Percentiles rank a stretch among this genome's conserved stretches.
These are phyloP conservation scores for Pneumocystis carinii DNA, from an alignment of 1,139 yeast species.

Conservation along the genomic window DNA sequence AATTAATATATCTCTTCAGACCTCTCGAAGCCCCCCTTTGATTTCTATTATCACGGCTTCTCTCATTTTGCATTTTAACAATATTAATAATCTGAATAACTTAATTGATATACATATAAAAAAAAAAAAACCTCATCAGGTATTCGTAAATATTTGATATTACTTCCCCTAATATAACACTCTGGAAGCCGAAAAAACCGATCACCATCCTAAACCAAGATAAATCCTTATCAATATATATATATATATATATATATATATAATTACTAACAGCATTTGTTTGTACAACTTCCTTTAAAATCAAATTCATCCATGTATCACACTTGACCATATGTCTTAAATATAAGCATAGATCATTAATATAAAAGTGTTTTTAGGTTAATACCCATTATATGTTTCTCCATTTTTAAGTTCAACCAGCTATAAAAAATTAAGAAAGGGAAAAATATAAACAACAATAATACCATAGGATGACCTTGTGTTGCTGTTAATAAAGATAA, in stretches of 20 bases:
- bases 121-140: slow-evolving; percentile 31
- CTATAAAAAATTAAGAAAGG: slow-evolving; percentile 3
- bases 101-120: slow-evolving; percentile 21
- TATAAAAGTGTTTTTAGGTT: neutral
- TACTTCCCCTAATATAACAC: slow-evolving; percentile 73
- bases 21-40: slow-evolving; percentile 11
- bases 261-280: slow-evolving; percentile 34
- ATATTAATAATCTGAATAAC: slow-evolving; percentile 56
- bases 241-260: slow-evolving; percentile 2
- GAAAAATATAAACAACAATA: neutral
- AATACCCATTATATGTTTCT: slow-evolving; percentile 63
- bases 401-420: slow-evolving; percentile 87
- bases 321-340: slow-evolving; percentile 49
- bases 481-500: slow-evolving; percentile 80
- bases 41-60: slow-evolving; percentile 24
- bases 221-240: slow-evolving; percentile 1
- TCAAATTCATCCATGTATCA: slow-evolving; percentile 93
- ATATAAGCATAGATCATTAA: neutral
- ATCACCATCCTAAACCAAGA: slow-evolving; percentile 35
- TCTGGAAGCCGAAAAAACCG: slow-evolving; percentile 56
- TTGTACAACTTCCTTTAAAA: slow-evolving; percentile 64
- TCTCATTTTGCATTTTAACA: slow-evolving; percentile 38
- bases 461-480: slow-evolving; percentile 58
- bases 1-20: neutral
- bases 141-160: slow-evolving; percentile 46